These are phyloP conservation scores for Sclerotinia borealis DNA, from an alignment of 2,329 filamentous ascomycete genomes.

Conservation along the genomic window DNA sequence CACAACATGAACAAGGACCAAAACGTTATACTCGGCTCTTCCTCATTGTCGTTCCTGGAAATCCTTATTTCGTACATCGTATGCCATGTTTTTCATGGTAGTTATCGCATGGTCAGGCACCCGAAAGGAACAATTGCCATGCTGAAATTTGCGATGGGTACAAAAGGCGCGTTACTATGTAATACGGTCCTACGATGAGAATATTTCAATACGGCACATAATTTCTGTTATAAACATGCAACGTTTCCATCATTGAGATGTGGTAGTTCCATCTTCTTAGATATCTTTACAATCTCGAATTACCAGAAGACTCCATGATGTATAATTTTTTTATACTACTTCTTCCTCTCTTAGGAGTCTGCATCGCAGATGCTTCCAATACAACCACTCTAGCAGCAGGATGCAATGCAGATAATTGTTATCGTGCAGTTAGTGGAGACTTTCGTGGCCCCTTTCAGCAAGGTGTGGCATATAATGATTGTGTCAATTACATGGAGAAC, in stretches of 20 bases:
- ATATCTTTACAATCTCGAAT: not conserved
- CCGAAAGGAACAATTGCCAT: not conserved
- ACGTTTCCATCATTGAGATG: not conserved
- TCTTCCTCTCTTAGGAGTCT: not conserved
- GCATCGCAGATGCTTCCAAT: not conserved
- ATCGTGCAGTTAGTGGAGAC: constrained; percentile 10
- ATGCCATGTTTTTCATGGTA: constrained; percentile 9
- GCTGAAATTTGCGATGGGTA: constrained; percentile 1
- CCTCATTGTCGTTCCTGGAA: not conserved
- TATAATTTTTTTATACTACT: not conserved
- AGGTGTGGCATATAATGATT: constrained; percentile 8
- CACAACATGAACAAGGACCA: constrained; percentile 5
- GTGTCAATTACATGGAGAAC: not conserved
- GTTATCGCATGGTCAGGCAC: constrained; percentile 1
- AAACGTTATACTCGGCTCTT: not conserved
- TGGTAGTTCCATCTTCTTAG: not conserved
- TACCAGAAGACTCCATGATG: not conserved
- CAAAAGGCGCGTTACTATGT: not conserved
- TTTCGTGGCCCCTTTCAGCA: constrained; percentile 8
- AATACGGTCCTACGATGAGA: not conserved
- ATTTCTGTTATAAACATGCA: not conserved
- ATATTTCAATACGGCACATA: not conserved
- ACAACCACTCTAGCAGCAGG: not conserved
- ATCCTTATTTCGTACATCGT: constrained; percentile 2
- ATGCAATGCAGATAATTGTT: constrained; percentile 12